phyloP scores from a whole-genome alignment of 2,329 filamentous ascomycete genomes.

The Penicillium palitans region DNA sequence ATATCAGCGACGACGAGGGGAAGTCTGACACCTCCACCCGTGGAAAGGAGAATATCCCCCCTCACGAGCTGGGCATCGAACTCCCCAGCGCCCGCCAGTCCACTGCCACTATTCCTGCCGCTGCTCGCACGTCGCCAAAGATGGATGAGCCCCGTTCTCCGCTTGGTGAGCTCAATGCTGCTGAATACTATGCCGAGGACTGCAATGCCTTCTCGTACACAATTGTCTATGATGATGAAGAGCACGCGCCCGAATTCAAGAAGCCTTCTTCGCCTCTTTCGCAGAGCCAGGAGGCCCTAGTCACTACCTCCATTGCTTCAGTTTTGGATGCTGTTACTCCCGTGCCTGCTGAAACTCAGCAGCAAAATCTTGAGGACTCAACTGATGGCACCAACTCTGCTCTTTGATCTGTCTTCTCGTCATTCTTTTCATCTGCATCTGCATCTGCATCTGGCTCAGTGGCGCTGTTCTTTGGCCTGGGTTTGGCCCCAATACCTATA shows the following conservation, averaged over 20 bases:
- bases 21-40: constrained; percentile 57
- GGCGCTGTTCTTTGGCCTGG: constrained; percentile 11
- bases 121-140: constrained; percentile 54
- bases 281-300: constrained; percentile 1
- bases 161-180: constrained; percentile 65
- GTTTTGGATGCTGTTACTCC: constrained; percentile 24
- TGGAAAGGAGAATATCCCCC: constrained; percentile 93
- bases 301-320: constrained; percentile 30
- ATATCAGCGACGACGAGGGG: constrained; percentile 83
- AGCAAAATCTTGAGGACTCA: constrained; percentile 57
- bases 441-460: constrained; percentile 23
- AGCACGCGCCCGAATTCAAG: constrained; percentile 18
- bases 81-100: constrained; percentile 49
- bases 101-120: constrained; percentile 20
- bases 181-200: constrained; percentile 67
- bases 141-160: constrained; percentile 65
- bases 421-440: constrained; percentile 15
- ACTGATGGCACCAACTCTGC: constrained; percentile 1
- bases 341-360: constrained; percentile 43
- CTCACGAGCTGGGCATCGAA: constrained; percentile 59
- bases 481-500: not conserved
- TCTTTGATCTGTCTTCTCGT: not conserved
- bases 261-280: constrained; percentile 14
- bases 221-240: constrained; percentile 62
- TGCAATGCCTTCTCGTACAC: constrained; percentile 64